Base-by-base conservation (phyloP, 495 filamentous ascomycete species). In the Penicillium turbatum region DNA sequence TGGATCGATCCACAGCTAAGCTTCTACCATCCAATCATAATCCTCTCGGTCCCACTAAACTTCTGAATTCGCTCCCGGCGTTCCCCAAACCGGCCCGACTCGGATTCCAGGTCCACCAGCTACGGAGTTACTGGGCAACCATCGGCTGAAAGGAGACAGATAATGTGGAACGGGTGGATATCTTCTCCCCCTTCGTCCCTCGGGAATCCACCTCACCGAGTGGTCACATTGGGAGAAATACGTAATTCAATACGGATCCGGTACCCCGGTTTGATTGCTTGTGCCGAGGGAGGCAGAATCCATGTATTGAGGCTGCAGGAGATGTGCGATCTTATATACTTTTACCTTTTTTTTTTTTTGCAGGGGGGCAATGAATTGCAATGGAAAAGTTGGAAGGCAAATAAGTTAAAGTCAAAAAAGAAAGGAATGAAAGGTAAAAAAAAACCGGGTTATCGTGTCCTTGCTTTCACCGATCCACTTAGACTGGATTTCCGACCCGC, bases 51-150 rank as follows among this genome's bases (percentile, higher is more conserved):
- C 13, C 47, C 44, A n/a, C 16, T 37, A 48, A 31, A 31, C 55
- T 56, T 55, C 58, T 57, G 56, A 56, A 64, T 59, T 51, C 5
- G 29, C 58, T 67, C 62, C 61, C 64, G 64, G 61, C 53, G 58
- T 54, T 45, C 35, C 51, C 61, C 51, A 64, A 65, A 62, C 54
- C 64, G 64, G 64, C 61, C 64, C 64, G 64, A 67, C 41, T 67
- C 64, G 64, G 64, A 67, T 65, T 67, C 54, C 59, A 60, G 56
- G 38, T 56, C 62, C 62, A 67, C 64, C 56, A 67, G 39, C 52
- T 36, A 51, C 39, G 38, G 50, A 51, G 40, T 62, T 44, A 66
- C 64, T 64, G 64, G 64, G 55, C 61, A 59, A 62, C 61, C 57
- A 48, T 49, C 61, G 59, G 61, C 32, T 57, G 53, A 61, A 57